These are phyloP conservation scores for Cercospora sojina DNA, from an alignment of 2,329 filamentous ascomycete species.

Conservation along the genomic window DNA sequence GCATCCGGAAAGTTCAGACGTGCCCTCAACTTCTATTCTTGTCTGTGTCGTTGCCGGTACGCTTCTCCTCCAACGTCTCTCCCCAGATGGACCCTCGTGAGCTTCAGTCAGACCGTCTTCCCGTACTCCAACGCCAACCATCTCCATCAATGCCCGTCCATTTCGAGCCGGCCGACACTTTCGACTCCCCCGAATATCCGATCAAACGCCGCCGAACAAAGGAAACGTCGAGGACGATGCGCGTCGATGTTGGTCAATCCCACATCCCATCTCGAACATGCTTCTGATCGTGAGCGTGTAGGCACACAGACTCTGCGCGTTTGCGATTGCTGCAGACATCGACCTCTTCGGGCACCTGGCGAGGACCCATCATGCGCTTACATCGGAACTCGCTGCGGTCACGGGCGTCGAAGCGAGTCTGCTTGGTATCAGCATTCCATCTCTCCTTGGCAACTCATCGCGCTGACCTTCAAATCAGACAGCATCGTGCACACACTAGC, in stretches of 20 bases:
- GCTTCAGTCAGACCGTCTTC: neutral
- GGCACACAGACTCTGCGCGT: conserved; percentile 7
- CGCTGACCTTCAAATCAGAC: neutral
- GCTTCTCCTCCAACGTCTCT: neutral
- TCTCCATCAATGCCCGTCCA: neutral
- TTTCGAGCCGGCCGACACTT: neutral
- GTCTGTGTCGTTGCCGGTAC: no score
- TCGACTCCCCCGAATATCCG: neutral
- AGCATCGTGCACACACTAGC: conserved; percentile 2
- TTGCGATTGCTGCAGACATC: conserved; percentile 5
- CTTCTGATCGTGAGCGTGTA: neutral
- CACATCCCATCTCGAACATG: neutral
- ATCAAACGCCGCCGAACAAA: conserved; percentile 2
- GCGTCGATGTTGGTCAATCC: neutral
- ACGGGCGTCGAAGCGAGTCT: neutral
- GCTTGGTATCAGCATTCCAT: neutral
- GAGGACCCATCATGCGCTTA: neutral
- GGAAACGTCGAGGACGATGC: neutral
- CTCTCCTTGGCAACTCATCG: neutral
- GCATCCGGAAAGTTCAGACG: neutral
- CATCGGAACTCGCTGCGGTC: neutral
- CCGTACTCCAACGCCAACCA: neutral
- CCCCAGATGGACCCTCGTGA: neutral
- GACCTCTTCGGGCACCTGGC: conserved; percentile 5
- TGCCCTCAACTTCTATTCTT: neutral